Evolutionary conservation across 129 eudicot genomes (phyloP).

Genomic region (Pulicaria dysenterica): DNA sequence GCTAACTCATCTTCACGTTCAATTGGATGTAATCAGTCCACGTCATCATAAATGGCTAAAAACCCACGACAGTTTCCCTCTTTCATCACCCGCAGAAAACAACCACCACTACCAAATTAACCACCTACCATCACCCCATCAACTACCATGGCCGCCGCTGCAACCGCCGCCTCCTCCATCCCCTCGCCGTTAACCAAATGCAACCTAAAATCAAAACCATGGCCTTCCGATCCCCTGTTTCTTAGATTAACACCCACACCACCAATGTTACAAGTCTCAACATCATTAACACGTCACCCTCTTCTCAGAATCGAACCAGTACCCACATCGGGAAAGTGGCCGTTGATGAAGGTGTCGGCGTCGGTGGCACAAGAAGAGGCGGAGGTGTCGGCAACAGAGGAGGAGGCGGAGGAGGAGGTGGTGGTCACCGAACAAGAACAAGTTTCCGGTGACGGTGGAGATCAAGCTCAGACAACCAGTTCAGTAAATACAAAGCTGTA

Average conservation of each 20-base stretch:
- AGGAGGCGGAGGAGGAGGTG: constrained; percentile 22
- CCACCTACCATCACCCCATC: constrained; percentile 24
- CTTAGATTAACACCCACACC: constrained; percentile 37
- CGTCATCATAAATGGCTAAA: constrained; percentile 24
- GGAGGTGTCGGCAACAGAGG: constrained; percentile 36
- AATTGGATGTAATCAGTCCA: constrained; percentile 34
- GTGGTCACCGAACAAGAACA: constrained; percentile 33
- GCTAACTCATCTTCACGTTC: constrained; percentile 18
- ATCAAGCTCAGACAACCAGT: constrained; percentile 8
- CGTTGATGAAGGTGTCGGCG: constrained; percentile 36
- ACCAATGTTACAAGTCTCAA: constrained; percentile 36
- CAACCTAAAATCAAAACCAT: constrained; percentile 34
- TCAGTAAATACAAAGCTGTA: constrained; percentile 66
- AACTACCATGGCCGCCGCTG: constrained; percentile 55
- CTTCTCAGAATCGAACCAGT: constrained; percentile 33
- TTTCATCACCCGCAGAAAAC: constrained; percentile 15
- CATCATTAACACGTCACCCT: constrained; percentile 23
- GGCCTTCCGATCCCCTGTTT: constrained; percentile 33
- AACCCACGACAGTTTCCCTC: not conserved
- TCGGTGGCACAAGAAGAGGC: constrained; percentile 40
- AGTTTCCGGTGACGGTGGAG: constrained; percentile 27
- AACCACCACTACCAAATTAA: constrained; percentile 10
- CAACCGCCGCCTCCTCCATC: constrained; percentile 55
- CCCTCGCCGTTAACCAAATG: constrained; percentile 52
- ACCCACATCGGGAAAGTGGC: not conserved